A percentile compares a stretch with the other conserved stretches of the same genome.
Evolutionary conservation across 2,329 filamentous ascomycete species (phyloP).

Genomic region (Zymoseptoria ardabiliae): DNA sequence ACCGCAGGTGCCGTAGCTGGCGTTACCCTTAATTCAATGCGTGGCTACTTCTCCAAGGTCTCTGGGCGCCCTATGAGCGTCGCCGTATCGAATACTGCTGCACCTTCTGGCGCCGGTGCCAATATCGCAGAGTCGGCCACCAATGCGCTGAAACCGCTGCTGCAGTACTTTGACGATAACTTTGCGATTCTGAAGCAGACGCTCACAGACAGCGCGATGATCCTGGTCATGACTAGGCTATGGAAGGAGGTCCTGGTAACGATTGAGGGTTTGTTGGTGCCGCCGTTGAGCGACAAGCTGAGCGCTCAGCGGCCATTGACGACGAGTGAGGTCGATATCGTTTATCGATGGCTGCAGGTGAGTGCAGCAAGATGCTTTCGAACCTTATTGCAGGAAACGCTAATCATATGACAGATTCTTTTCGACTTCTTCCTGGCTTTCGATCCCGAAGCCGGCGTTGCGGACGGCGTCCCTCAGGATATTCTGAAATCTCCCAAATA

Average conservation of each 20-base stretch:
- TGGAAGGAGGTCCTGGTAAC: constrained; percentile 97
- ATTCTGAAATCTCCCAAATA: constrained; percentile 96
- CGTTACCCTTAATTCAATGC: constrained; percentile 53
- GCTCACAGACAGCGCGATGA: constrained; percentile 90
- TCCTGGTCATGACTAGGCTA: constrained; percentile 92
- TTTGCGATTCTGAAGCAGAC: constrained; percentile 99
- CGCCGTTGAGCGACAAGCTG: constrained; percentile 88
- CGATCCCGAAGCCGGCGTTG: constrained; percentile 75
- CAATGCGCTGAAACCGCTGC: constrained; percentile 73
- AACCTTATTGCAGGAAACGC: not conserved
- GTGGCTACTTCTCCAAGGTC: constrained; percentile 51
- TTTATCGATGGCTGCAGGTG: constrained; percentile 82
- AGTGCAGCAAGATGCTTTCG: constrained; percentile 4
- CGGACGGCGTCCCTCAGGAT: constrained; percentile 80
- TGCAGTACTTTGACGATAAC: constrained; percentile 95
- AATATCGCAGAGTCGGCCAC: constrained; percentile 68
- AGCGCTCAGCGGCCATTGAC: constrained; percentile 76
- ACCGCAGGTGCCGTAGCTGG: constrained; percentile 46
- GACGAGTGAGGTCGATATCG: constrained; percentile 84
- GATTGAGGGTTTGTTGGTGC: constrained; percentile 82
- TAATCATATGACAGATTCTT: constrained; percentile 48
- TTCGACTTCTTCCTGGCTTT: constrained; percentile 93
- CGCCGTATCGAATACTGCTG: not conserved
- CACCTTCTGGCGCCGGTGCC: not conserved
- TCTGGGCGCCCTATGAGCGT: constrained; percentile 31